These are phyloP conservation scores for Neonectria magnoliae DNA, from an alignment of 2,329 filamentous ascomycete genomes.

Conservation along the genomic window DNA sequence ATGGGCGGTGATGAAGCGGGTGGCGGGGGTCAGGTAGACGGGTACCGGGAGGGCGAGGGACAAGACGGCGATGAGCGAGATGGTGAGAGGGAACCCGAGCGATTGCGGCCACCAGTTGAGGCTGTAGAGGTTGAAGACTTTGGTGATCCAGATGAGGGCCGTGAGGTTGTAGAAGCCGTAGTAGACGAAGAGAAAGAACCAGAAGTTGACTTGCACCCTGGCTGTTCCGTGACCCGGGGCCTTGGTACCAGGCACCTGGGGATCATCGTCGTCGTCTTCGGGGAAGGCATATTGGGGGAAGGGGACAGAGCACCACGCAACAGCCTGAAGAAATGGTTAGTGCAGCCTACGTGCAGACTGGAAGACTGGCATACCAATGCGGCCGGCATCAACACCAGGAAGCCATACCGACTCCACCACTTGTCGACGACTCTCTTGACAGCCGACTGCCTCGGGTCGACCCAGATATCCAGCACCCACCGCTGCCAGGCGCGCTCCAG, in stretches of 20 bases:
- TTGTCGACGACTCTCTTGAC: slow-evolving; percentile 67
- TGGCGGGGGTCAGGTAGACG: slow-evolving; percentile 64
- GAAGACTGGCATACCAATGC: slow-evolving; percentile 56
- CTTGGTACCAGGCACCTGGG: slow-evolving; percentile 47
- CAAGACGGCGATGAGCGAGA: slow-evolving; percentile 68
- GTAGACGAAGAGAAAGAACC: slow-evolving; percentile 77
- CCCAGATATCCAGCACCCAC: slow-evolving; percentile 64
- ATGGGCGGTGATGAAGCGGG: slow-evolving; percentile 65
- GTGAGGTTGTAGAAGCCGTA: slow-evolving; percentile 76
- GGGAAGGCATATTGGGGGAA: slow-evolving; percentile 70
- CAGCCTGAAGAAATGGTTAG: slow-evolving; percentile 55
- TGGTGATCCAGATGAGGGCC: slow-evolving; percentile 76
- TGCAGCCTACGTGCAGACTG: background rate
- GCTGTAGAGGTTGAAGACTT: slow-evolving; percentile 76
- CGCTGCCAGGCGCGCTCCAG: slow-evolving; percentile 50
- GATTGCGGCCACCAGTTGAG: slow-evolving; percentile 76
- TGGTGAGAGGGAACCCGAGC: slow-evolving; percentile 71
- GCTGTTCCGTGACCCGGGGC: slow-evolving; percentile 71
- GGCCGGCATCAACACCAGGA: slow-evolving; percentile 70
- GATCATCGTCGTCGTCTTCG: slow-evolving; percentile 51
- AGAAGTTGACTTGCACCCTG: slow-evolving; percentile 73
- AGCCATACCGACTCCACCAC: slow-evolving; percentile 72
- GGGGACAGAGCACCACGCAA: slow-evolving; percentile 72
- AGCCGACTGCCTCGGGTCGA: slow-evolving; percentile 67
- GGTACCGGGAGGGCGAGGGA: slow-evolving; percentile 69